Percentiles rank a stretch among this genome's conserved stretches.
These are phyloP conservation scores for Trichoderma sp. DNA, from an alignment of 2,329 filamentous ascomycete genomes.

Conservation along the genomic window DNA sequence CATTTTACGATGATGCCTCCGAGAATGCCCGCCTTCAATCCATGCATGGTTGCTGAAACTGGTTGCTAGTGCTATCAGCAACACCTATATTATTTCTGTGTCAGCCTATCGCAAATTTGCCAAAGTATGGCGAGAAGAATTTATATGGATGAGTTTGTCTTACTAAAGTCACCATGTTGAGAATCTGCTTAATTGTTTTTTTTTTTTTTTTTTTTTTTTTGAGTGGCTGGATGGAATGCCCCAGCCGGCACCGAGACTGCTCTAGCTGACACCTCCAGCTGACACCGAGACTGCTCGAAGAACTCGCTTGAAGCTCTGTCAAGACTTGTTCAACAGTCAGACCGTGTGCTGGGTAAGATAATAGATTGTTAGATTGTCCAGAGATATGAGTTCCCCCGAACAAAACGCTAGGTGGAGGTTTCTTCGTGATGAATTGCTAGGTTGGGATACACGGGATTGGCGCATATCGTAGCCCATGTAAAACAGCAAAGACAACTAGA, in stretches of 20 bases:
- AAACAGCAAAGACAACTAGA: not conserved
- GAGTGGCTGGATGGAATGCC: too few relatives aligned
- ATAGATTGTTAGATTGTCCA: too few relatives aligned
- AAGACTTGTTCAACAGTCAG: slow-evolving; percentile 48
- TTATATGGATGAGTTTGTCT: not conserved
- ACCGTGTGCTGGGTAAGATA: slow-evolving; percentile 60
- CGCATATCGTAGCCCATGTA: not conserved
- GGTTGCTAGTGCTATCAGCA: slow-evolving; percentile 59
- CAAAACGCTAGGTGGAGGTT: not conserved
- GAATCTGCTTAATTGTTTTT: too few relatives aligned
- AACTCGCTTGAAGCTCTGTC: slow-evolving; percentile 50
- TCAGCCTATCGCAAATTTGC: not conserved
- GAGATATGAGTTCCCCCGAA: slow-evolving; percentile 25
- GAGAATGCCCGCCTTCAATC: slow-evolving; percentile 50
- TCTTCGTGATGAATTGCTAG: not conserved
- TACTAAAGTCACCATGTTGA: too few relatives aligned
- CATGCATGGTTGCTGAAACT: slow-evolving; percentile 49
- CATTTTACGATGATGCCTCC: slow-evolving; percentile 47
- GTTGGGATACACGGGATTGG: not conserved
- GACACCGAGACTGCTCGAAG: slow-evolving; percentile 50
- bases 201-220: too few relatives aligned
- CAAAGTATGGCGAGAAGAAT: not conserved
- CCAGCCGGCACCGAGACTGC: too few relatives aligned
- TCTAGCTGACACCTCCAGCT: too few relatives aligned
- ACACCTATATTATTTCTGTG: slow-evolving; percentile 31